These are phyloP conservation scores for Claviceps sp. DNA, from an alignment of 2,329 filamentous ascomycete species.

Conservation along the genomic window DNA sequence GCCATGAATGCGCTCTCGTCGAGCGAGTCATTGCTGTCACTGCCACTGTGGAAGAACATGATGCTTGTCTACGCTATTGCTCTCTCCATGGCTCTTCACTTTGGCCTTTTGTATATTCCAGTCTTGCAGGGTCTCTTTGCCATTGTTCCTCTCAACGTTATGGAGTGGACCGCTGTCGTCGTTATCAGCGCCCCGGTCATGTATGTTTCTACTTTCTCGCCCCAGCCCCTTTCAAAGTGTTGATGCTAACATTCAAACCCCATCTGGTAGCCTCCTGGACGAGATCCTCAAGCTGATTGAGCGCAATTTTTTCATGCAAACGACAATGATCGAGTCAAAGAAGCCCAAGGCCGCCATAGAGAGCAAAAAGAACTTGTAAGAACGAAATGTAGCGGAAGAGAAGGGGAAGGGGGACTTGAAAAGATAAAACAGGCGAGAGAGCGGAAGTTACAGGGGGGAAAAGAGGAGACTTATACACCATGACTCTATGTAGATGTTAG, in stretches of 20 bases:
- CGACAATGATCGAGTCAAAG: constrained; percentile 22
- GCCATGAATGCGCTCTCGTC: constrained; percentile 96
- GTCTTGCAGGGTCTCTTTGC: constrained; percentile 81
- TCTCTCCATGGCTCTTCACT: constrained; percentile 89
- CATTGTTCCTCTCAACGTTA: constrained; percentile 73
- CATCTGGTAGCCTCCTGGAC: constrained; percentile 54
- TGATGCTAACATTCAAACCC: constrained; percentile 12
- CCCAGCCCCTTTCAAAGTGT: not conserved
- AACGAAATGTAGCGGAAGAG: constrained; percentile 5
- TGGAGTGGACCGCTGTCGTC: constrained; percentile 87
- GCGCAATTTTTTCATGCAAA: constrained; percentile 49
- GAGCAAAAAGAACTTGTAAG: constrained; percentile 42
- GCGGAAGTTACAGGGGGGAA: not conserved
- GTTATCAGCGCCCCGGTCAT: constrained; percentile 83
- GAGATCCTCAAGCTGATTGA: constrained; percentile 72
- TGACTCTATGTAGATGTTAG: constrained; percentile 15
- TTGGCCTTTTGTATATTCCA: constrained; percentile 82
- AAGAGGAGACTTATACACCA: not conserved
- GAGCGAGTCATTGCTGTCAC: constrained; percentile 81
- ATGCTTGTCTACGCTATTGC: constrained; percentile 92
- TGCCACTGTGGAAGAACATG: constrained; percentile 97
- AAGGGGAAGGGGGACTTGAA: not conserved
- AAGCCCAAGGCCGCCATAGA: constrained; percentile 24
- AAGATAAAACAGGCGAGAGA: not conserved
- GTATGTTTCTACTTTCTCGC: constrained; percentile 39